These are phyloP conservation scores for Suillus lakei DNA, from an alignment of 768 basidiomycete species.

Conservation along the genomic window DNA sequence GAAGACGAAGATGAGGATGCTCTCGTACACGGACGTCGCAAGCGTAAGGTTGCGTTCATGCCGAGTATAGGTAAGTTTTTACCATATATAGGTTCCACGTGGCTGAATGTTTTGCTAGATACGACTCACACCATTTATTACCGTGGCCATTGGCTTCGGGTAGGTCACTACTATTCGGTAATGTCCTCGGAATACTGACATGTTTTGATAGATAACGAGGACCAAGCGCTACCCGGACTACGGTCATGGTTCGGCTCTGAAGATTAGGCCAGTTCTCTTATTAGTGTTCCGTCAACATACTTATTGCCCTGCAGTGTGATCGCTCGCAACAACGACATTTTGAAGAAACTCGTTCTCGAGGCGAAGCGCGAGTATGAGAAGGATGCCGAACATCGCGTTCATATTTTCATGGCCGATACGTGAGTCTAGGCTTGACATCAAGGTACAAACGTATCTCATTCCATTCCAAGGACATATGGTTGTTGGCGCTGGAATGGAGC, in stretches of 20 bases:
- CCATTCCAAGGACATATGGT: constrained; percentile 58
- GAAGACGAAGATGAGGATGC: constrained; percentile 61
- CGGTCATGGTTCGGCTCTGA: constrained; percentile 72
- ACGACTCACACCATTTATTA: constrained; percentile 91
- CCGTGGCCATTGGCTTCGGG: constrained; percentile 86
- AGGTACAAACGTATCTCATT: constrained; percentile 13
- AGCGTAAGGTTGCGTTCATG: constrained; percentile 83
- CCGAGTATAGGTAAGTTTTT: constrained; percentile 72
- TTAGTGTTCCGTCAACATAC: constrained; percentile 18
- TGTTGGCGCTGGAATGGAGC: constrained; percentile 92
- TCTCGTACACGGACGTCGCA: constrained; percentile 70
- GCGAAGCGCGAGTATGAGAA: constrained; percentile 90
- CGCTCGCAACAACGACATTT: constrained; percentile 84
- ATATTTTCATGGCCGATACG: constrained; percentile 90
- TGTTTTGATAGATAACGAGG: constrained; percentile 66
- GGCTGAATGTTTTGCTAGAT: constrained; percentile 47
- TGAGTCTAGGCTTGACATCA: constrained; percentile 46
- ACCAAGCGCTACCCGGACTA: constrained; percentile 80
- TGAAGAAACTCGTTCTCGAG: constrained; percentile 85
- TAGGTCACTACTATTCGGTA: constrained; percentile 36
- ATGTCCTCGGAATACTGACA: constrained; percentile 27
- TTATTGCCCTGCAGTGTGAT: constrained; percentile 61
- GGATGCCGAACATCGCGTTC: constrained; percentile 88
- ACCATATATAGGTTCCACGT: constrained; percentile 17
- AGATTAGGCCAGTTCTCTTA: constrained; percentile 64